Evolutionary conservation across 371 early-diverging fungal genomes (phyloP).

Genomic region (Rhizopus sp.): DNA sequence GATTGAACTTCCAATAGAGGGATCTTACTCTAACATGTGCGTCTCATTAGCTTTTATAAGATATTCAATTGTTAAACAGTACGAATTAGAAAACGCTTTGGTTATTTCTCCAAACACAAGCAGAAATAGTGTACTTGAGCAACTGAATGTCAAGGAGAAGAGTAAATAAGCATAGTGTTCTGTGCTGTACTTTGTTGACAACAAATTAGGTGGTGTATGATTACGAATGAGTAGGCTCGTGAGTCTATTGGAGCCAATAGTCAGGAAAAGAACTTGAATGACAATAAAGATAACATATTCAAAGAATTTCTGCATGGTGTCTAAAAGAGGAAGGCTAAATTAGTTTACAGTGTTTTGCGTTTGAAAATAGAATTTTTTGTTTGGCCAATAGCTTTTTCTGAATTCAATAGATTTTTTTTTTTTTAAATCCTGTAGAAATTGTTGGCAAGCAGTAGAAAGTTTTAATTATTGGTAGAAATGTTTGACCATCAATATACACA

Average conservation of each 20-base stretch:
- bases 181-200: background rate
- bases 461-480: too few relatives aligned
- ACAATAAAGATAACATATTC: slow-evolving; percentile 7
- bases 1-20: slow-evolving; percentile 75
- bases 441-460: too few relatives aligned
- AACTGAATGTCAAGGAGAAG: slow-evolving; percentile 80
- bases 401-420: too few relatives aligned
- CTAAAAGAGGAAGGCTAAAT: background rate
- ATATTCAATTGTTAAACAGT: slow-evolving; percentile 15
- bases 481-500: too few relatives aligned
- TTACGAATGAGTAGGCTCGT: slow-evolving; percentile 13
- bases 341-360: too few relatives aligned
- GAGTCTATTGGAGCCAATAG: slow-evolving; percentile 15
- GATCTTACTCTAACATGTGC: slow-evolving; percentile 59
- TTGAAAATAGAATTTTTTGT: too few relatives aligned
- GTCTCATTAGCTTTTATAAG: background rate
- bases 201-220: slow-evolving; percentile 14
- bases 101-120: slow-evolving; percentile 83
- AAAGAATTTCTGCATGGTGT: background rate
- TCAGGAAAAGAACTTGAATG: slow-evolving; percentile 12
- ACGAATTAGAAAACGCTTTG: slow-evolving; percentile 69
- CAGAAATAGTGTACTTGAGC: slow-evolving; percentile 78
- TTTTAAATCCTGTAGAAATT: too few relatives aligned
- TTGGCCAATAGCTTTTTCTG: too few relatives aligned
- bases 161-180: slow-evolving; percentile 47